Conservation (phyloP, 148 eudicot genomes). For the Cornus suecica region DNA sequence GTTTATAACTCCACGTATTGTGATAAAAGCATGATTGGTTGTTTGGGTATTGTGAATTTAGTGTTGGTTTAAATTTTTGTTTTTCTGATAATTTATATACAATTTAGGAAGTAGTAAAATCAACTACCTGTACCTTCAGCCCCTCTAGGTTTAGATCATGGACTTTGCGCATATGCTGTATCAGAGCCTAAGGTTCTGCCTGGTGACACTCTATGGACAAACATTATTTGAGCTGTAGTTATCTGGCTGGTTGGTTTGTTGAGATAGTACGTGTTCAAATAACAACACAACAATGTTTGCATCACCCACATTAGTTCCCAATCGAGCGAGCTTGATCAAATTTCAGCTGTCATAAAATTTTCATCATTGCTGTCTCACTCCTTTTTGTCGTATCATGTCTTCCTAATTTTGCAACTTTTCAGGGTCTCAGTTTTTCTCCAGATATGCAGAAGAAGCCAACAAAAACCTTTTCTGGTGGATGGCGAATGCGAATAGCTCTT, state of each 20-base stretch:
- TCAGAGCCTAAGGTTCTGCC: not conserved
- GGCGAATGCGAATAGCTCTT: conserved; percentile 99
- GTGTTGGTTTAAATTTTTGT: no score
- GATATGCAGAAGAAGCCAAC: conserved; percentile 94
- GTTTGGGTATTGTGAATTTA: no score
- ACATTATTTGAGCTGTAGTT: not conserved
- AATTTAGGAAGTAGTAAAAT: no score
- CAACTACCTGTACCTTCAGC: no score
- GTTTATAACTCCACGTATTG: no score
- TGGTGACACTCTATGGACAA: not conserved
- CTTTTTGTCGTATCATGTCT: conserved; percentile 1
- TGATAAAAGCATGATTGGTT: no score
- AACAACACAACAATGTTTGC: not conserved
- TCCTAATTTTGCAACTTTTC: conserved; percentile 14
- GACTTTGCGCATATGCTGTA: no score
- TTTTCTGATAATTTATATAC: no score
- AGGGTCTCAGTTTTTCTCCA: conserved; percentile 98
- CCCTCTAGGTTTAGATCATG: no score
- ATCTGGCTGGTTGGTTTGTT: conserved; percentile 1
- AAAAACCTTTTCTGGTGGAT: conserved; percentile 96
- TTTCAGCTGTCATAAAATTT: not conserved
- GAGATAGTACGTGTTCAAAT: not conserved
- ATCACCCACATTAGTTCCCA: not conserved
- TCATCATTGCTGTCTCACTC: not conserved
- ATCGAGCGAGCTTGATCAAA: not conserved